Base-by-base conservation (phyloP, 768 basidiomycete species). In the Leucosporidium scottii region DNA sequence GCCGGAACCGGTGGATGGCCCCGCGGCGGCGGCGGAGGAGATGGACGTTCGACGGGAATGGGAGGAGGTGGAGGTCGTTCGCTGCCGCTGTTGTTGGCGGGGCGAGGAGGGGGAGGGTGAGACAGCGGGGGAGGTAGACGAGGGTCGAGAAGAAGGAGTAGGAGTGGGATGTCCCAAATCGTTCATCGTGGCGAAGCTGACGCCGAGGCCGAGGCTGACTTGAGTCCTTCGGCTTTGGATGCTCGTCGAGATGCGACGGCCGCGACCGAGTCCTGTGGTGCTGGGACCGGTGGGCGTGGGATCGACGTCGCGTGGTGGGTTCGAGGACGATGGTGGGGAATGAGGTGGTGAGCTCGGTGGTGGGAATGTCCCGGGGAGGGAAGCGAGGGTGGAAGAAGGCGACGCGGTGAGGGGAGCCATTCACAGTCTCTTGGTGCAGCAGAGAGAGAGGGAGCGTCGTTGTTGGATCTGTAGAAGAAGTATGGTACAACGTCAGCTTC, bases 141-240 rank as follows among this genome's bases (percentile, higher is more conserved):
- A 30, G 27, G n/a, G 54, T 15, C 54, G 27, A 15, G 25, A 27
- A 10, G n/a, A 7, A 55, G 9, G 13, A 21, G 23, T 23, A 8
- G 50, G 25, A 27, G 23, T 51, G 9, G 50, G 23, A 8, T 51
- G 13, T 2, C 50, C 50, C 39, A 44, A 44, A 51, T 23, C 23
- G 49, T 64, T 70, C 62, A 70, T 64, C 54, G 56, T 64, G 18
- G 65, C 65, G 36, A 49, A 70, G 47, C 66, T 49, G 3, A 63
- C 65, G 31, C 69, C 69, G 18, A 70, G 55, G 0, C 69, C 69
- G 28, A 70, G 56, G 27, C 62, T 67, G 27, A 61, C 54, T 6
- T 53, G 59, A 4, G 55, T 47, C 49, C 69, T 47, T 1, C 69
- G 53, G 23, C 61, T 50, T 30, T 70, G 69, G 27, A 70, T 62